Conservation (phyloP, 768 basidiomycete genomes). For the Hygrocybe coccinea region DNA sequence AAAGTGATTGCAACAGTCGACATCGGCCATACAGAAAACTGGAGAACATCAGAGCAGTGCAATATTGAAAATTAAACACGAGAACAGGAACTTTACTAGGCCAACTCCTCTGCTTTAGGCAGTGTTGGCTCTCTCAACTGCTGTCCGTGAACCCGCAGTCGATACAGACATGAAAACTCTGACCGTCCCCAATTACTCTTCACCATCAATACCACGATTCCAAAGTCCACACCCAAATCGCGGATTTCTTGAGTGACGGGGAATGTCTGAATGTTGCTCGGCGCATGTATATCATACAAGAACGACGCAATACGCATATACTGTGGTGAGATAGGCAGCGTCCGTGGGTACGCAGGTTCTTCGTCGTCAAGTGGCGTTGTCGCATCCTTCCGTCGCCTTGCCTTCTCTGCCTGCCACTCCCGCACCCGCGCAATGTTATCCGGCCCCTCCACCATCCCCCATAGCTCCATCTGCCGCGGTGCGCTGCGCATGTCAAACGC, state of each 20-base stretch:
- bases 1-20: background rate
- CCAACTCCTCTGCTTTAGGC: conserved; percentile 26
- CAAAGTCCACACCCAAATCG: conserved; percentile 75
- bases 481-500: conserved; percentile 78
- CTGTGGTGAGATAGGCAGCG: conserved; percentile 41
- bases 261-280: conserved; percentile 73
- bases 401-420: conserved; percentile 49
- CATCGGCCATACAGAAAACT: background rate
- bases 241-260: conserved; percentile 62
- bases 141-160: conserved; percentile 74
- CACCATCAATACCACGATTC: conserved; percentile 74
- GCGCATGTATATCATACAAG: conserved; percentile 55
- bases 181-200: conserved; percentile 83
- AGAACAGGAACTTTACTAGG: conserved; percentile 5
- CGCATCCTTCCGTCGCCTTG: conserved; percentile 30
- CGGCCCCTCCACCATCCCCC: conserved; percentile 79
- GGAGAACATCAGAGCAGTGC: background rate
- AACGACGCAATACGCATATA: conserved; percentile 67
- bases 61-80: conserved; percentile 4
- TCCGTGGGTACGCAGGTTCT: conserved; percentile 40
- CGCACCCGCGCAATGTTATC: conserved; percentile 63
- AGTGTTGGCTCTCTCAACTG: conserved; percentile 40
- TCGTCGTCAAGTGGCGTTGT: conserved; percentile 20
- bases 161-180: conserved; percentile 85
- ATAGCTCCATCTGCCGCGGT: conserved; percentile 84